These are phyloP conservation scores for Kodamaea suecica DNA, from an alignment of 1,139 yeast species.

Conservation along the genomic window DNA sequence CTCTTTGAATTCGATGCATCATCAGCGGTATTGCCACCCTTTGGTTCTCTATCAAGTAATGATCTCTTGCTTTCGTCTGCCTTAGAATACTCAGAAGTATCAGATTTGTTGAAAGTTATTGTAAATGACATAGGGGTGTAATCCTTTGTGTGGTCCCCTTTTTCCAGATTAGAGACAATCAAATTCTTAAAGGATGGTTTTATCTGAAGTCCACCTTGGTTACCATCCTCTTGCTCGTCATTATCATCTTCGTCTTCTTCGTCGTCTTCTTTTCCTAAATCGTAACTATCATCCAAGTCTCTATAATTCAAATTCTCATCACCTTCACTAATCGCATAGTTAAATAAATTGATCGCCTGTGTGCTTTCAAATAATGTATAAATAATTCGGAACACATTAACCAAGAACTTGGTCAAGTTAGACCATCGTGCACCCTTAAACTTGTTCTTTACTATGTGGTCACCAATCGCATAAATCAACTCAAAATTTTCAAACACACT, in stretches of 20 bases:
- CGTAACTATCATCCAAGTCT: constrained; percentile 37
- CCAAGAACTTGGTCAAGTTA: constrained; percentile 22
- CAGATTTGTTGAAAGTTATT: constrained; percentile 21
- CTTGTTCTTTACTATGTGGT: constrained; percentile 28
- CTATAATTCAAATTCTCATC: constrained; percentile 31
- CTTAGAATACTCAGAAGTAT: constrained; percentile 8
- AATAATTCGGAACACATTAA: constrained; percentile 28
- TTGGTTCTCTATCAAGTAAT: too few species aligned
- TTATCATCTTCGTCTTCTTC: constrained; percentile 18
- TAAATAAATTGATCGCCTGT: constrained; percentile 37
- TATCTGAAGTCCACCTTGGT: constrained; percentile 6
- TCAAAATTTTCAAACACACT: constrained; percentile 45
- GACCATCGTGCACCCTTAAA: constrained; percentile 14
- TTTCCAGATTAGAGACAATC: constrained; percentile 11
- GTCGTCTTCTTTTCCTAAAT: constrained; percentile 20
- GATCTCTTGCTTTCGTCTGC: constrained; percentile 1
- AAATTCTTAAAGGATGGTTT: constrained; percentile 19
- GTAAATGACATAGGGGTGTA: constrained; percentile 25
- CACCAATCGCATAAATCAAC: constrained; percentile 43
- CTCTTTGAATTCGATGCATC: too few species aligned
- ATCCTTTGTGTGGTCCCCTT: constrained; percentile 5
- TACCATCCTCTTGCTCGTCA: constrained; percentile 14
- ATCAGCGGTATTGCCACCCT: too few species aligned
- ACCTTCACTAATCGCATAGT: constrained; percentile 34
- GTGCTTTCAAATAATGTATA: constrained; percentile 39